Evolutionary conservation across 129 eudicot species (phyloP), one percentile per base, ranked within the genome.

Genomic region (Smallanthus sonchifolius): DNA sequence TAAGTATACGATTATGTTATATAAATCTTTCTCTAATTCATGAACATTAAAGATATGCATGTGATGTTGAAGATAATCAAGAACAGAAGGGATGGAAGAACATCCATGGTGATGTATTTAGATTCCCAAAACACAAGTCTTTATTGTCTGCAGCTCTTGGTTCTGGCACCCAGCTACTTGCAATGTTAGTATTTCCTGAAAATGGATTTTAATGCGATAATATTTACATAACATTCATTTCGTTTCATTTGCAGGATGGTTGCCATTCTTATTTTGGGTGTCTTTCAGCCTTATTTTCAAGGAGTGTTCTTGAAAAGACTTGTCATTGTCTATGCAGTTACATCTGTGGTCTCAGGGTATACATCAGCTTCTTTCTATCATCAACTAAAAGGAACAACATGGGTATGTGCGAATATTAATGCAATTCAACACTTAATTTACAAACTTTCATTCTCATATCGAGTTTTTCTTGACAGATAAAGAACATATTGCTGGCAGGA

Each of bases 21-120:
- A 7, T 20, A 28, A 35, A 17, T 57, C 24, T 72, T 70, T 48
- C 30, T 10, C 5, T 54, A 42, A 37, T 76, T 59, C n/a, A 9
- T 11, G 39, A 4, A 49, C 9, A 61, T 70, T 8, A 64, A 74
- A 87, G 92, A 77, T 84, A 82, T 72, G 76, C 85, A 20, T 84
- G 77, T 39, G 89, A 87, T 74, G 86, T 79, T 81, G 89, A 82
- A 79, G 89, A 80, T 28, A 83, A 87, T 78, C 87, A 77, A 60
- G 87, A 83, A 68, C 86, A 80, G 48, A 74, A 82, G 13, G 87
- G 87, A 40, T 87, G 89, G 92, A 87, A 87, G 75, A 79, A 69
- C 74, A 82, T 85, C 20, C 92, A 85, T 75, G 92, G 93, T 52
- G 90, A 88, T 78, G 93, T 85, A 16, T 88, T 88, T n/a, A 73